Percentiles rank a stretch among this genome's conserved stretches.
Evolutionary conservation across 495 filamentous ascomycete genomes (phyloP).

Genomic region (Bryoglossum gracile): DNA sequence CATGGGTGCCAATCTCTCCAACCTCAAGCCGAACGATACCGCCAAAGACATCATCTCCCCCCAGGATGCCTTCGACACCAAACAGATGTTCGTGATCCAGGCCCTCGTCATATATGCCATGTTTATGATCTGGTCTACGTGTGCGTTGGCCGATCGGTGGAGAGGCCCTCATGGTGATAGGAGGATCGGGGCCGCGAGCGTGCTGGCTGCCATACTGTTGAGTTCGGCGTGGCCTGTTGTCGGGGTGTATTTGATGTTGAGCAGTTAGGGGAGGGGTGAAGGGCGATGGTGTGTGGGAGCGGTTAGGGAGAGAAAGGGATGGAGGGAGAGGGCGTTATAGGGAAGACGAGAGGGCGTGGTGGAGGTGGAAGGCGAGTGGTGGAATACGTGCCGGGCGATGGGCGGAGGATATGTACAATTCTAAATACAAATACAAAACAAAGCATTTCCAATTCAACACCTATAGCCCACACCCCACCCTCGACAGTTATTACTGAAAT

Average conservation of each 20-base stretch:
- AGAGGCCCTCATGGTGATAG: background rate
- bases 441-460: too few species aligned
- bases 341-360: too few species aligned
- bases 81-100: background rate
- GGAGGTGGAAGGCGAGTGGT: too few species aligned
- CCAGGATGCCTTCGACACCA: background rate
- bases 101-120: background rate
- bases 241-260: background rate
- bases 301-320: too few species aligned
- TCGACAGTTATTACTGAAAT: too few species aligned
- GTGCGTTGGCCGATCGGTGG: background rate
- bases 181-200: background rate
- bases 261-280: background rate
- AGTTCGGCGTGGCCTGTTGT: conserved; percentile 1
- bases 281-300: too few species aligned
- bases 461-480: too few species aligned
- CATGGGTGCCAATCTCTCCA: background rate
- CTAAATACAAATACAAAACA: too few species aligned
- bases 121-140: conserved; percentile 1
- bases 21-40: background rate
- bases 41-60: background rate
- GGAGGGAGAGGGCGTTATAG: too few species aligned
- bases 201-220: background rate
- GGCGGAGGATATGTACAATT: too few species aligned
- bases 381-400: too few species aligned